Evolutionary conservation across 371 early-diverging fungal species (phyloP), one percentile per base, ranked within the genome.

Genomic region (Zychaea mexicana): DNA sequence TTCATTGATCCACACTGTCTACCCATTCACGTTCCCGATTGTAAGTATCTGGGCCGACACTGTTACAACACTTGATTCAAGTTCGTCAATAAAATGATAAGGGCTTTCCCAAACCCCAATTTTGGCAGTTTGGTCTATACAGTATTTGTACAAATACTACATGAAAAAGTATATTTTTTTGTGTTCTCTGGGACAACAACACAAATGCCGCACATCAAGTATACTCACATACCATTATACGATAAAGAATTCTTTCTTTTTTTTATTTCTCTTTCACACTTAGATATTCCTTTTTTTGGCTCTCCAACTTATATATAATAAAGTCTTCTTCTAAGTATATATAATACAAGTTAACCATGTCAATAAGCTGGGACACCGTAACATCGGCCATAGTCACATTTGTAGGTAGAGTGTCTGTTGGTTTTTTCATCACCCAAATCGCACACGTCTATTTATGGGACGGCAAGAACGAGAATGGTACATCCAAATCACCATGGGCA

Each of bases 401-500:
- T 15, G 15, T 36, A n/a, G n/a, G n/a, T 15, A 36, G 9, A 7
- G 15, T 36, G 38, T 52, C 59, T 9, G 22, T 46, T 5, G 53
- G 49, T 0, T 66, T 46, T 22, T 3, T 66, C 5, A 15, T 66
- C 2, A 55, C 66, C 4, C 46, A 61, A 19, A n/a, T 60, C 30
- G 22, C 60, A 2, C 47, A 46, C 7, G 32, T 15, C 1, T 60
- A 55, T 32, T 33, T 79, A 0, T 79, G 82, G 82, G 57, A 27
- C 15, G 61, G 69, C 59, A 72, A 74, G 32, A 67, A 72, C 54
- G 46, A 46, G 13, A 79, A 82, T 27, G 82, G 82, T 7, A 72
- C 69, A 1, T 46, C 39, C 1, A 82, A 82, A 38, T 22, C 30
- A 3, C 70, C 76, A n/a, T 79, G 79, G 76, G 68, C 79, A 31